phyloP scores from a whole-genome alignment of 2,329 filamentous ascomycete genomes.

The Beauveria bassiana region DNA sequence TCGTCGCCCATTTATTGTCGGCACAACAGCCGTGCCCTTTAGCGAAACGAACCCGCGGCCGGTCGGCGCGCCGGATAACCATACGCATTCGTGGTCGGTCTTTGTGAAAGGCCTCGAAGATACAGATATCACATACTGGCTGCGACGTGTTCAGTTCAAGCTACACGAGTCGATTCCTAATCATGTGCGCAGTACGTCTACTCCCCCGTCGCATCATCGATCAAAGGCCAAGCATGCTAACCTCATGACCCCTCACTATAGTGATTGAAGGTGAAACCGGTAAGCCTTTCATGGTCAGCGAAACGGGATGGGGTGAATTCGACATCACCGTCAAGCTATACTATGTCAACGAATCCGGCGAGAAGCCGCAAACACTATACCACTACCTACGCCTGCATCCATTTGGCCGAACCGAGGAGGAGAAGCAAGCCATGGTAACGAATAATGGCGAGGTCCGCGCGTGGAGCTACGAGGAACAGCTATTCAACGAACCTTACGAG shows the following conservation, averaged over 20 bases:
- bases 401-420: constrained; percentile 74
- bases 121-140: constrained; percentile 88
- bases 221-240: background rate
- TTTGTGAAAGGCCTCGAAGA: constrained; percentile 87
- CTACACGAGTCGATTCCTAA: constrained; percentile 95
- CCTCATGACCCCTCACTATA: constrained; percentile 17
- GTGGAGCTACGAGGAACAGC: constrained; percentile 85
- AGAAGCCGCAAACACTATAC: constrained; percentile 94
- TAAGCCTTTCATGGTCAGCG: constrained; percentile 73
- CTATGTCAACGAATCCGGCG: constrained; percentile 77
- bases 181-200: constrained; percentile 62
- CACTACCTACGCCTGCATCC: constrained; percentile 88
- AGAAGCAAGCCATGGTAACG: constrained; percentile 52
- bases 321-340: constrained; percentile 93
- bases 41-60: constrained; percentile 75
- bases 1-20: constrained; percentile 61
- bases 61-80: constrained; percentile 69
- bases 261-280: constrained; percentile 63
- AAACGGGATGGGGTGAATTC: constrained; percentile 98
- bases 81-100: constrained; percentile 95
- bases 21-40: constrained; percentile 72
- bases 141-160: constrained; percentile 96
- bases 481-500: constrained; percentile 96
- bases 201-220: background rate
- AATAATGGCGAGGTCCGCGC: constrained; percentile 60